Evolutionary conservation across 805 yeast genomes (phyloP).

Genomic region (Myxozyma sirexii): DNA sequence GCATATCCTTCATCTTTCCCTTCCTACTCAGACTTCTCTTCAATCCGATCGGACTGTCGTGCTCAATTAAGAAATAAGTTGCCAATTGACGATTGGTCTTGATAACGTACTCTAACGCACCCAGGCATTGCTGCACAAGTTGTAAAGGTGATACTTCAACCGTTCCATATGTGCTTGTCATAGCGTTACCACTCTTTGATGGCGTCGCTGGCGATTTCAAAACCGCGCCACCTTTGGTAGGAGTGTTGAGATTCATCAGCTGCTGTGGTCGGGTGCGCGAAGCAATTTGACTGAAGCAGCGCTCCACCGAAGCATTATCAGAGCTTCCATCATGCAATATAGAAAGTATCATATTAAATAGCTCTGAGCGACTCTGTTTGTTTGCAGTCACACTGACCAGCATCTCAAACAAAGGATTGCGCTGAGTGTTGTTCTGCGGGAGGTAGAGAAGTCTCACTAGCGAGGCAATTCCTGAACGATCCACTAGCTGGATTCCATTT

Average conservation of each 20-base stretch:
- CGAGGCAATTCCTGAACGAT: constrained; percentile 73
- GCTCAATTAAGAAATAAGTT: constrained; percentile 77
- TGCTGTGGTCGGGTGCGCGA: constrained; percentile 48
- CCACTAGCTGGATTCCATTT: constrained; percentile 66
- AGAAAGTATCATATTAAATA: constrained; percentile 66
- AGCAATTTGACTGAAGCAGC: constrained; percentile 60
- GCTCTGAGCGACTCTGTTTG: constrained; percentile 76
- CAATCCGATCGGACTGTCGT: constrained; percentile 52
- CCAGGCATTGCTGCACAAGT: constrained; percentile 77
- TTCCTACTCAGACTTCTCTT: constrained; percentile 44
- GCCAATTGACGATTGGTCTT: constrained; percentile 69
- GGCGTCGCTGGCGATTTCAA: constrained; percentile 28
- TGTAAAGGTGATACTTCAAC: constrained; percentile 64
- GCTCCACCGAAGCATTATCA: constrained; percentile 63
- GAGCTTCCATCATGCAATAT: constrained; percentile 75
- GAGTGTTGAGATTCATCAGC: constrained; percentile 30
- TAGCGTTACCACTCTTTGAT: constrained; percentile 3
- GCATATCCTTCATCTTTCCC: constrained; percentile 42
- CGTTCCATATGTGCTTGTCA: constrained; percentile 5
- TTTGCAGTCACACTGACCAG: constrained; percentile 69
- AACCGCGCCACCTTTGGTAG: constrained; percentile 27
- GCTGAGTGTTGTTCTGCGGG: constrained; percentile 61
- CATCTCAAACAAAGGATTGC: constrained; percentile 67
- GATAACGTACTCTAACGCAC: constrained; percentile 69
- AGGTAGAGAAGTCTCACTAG: constrained; percentile 69